Evolutionary conservation across 1,284 basidiomycete species (phyloP).

Genomic region (Malassezia equina): DNA sequence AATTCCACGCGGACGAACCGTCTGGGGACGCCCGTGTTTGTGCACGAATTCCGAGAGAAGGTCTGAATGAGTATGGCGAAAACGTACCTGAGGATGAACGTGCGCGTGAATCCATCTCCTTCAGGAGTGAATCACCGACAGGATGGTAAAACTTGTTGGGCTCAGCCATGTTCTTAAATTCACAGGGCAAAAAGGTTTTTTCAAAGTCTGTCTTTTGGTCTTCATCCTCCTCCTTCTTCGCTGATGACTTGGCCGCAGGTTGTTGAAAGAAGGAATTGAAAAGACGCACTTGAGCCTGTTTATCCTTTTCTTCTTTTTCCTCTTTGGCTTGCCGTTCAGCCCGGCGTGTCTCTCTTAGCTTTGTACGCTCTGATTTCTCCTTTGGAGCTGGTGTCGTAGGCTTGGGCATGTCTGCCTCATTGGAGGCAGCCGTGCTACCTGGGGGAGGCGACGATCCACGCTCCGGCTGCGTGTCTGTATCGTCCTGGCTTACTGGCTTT

Average conservation of each 20-base stretch:
- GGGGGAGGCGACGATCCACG: not conserved
- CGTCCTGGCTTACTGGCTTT: slow-evolving; percentile 4
- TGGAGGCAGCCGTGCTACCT: not conserved
- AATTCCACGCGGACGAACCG: slow-evolving; percentile 13
- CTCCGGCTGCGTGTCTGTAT: not conserved
- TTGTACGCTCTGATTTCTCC: slow-evolving; percentile 23
- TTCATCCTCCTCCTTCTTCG: slow-evolving; percentile 3
- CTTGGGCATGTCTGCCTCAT: not conserved
- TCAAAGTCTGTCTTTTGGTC: slow-evolving; percentile 30
- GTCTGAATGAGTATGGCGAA: slow-evolving; percentile 1
- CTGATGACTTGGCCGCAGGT: slow-evolving; percentile 16
- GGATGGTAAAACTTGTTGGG: slow-evolving; percentile 29
- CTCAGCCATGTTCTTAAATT: slow-evolving; percentile 40
- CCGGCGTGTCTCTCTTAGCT: slow-evolving; percentile 23
- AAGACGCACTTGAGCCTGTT: slow-evolving; percentile 49
- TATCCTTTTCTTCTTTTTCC: slow-evolving; percentile 31
- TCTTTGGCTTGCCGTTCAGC: slow-evolving; percentile 42
- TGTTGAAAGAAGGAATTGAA: slow-evolving; percentile 40
- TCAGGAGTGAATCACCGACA: not conserved
- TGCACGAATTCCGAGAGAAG: slow-evolving; percentile 26
- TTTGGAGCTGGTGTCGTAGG: slow-evolving; percentile 19
- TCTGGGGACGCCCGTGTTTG: not conserved
- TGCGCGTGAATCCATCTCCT: not conserved
- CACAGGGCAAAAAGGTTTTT: slow-evolving; percentile 37
- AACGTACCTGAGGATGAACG: not conserved